Conservation (phyloP, 805 yeast species). For the Ascoidea asiatica region DNA sequence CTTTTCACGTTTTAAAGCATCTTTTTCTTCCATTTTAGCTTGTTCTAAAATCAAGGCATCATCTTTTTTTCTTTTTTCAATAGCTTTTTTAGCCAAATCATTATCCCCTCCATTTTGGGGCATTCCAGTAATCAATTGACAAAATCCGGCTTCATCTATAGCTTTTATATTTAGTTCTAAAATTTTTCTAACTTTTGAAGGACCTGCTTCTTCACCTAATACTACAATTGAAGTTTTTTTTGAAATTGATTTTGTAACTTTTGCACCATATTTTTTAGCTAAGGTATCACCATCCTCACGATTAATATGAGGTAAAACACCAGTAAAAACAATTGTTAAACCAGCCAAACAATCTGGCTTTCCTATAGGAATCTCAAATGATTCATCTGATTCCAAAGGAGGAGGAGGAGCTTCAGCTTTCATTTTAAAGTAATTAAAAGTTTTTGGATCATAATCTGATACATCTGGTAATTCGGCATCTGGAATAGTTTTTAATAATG, state of each 20-base stretch:
- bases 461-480: slow-evolving; percentile 53
- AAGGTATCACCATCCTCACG: slow-evolving; percentile 62
- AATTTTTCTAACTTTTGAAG: slow-evolving; percentile 79
- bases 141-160: slow-evolving; percentile 76
- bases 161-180: slow-evolving; percentile 63
- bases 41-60: slow-evolving; percentile 41
- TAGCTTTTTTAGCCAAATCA: slow-evolving; percentile 66
- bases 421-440: slow-evolving; percentile 19
- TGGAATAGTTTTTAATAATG: slow-evolving; percentile 49
- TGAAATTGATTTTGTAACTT: slow-evolving; percentile 75
- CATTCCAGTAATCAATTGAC: slow-evolving; percentile 59
- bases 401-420: slow-evolving; percentile 19
- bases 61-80: slow-evolving; percentile 55
- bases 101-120: slow-evolving; percentile 93
- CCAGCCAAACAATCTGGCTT: slow-evolving; percentile 80
- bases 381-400: slow-evolving; percentile 11
- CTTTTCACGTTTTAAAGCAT: slow-evolving; percentile 25
- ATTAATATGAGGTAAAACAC: slow-evolving; percentile 67
- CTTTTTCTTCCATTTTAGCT: slow-evolving; percentile 31
- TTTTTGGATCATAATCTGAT: slow-evolving; percentile 48
- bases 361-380: slow-evolving; percentile 59
- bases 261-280: slow-evolving; percentile 84
- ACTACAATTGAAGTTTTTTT: slow-evolving; percentile 82
- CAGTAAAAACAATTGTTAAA: slow-evolving; percentile 86
- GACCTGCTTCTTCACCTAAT: slow-evolving; percentile 93